A percentile compares a stretch with the other conserved stretches of the same genome.
Evolutionary conservation across 495 filamentous ascomycete species (phyloP).

Genomic region (Podospora comata): DNA sequence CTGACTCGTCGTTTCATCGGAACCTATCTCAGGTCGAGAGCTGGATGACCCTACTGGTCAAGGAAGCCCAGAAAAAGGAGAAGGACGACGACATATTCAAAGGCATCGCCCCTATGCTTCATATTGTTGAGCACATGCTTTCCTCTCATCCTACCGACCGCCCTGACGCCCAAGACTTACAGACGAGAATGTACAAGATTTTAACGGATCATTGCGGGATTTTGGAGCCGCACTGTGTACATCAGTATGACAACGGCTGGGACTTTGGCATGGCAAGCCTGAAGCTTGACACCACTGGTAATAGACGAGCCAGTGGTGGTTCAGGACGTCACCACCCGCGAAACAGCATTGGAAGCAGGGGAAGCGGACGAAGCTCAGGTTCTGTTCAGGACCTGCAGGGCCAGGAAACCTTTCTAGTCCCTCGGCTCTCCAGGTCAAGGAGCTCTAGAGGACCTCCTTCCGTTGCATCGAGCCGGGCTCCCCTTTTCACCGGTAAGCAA

Average conservation of each 20-base stretch:
- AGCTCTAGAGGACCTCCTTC: background rate
- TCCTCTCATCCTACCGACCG: slow-evolving; percentile 43
- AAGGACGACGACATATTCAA: slow-evolving; percentile 55
- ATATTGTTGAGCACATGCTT: slow-evolving; percentile 47
- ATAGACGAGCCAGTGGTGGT: background rate
- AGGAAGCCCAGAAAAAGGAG: slow-evolving; percentile 66
- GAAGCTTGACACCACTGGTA: background rate
- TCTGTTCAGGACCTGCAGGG: background rate
- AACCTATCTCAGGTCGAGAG: slow-evolving; percentile 71
- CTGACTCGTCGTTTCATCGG: slow-evolving; percentile 80
- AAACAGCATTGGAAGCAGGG: slow-evolving; percentile 19
- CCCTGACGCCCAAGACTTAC: slow-evolving; percentile 44
- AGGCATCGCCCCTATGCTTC: slow-evolving; percentile 47
- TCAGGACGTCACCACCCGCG: slow-evolving; percentile 14
- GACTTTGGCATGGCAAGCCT: slow-evolving; percentile 2
- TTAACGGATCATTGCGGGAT: slow-evolving; percentile 44
- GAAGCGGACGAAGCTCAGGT: slow-evolving; percentile 3
- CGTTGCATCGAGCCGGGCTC: background rate
- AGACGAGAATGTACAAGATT: slow-evolving; percentile 44
- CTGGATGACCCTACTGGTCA: slow-evolving; percentile 70
- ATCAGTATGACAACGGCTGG: slow-evolving; percentile 29
- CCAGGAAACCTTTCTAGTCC: background rate
- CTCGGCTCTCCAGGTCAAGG: background rate
- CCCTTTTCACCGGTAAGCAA: background rate
- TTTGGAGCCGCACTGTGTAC: slow-evolving; percentile 45